Percentiles rank a stretch among this genome's conserved stretches.
Conservation (phyloP, 2,329 filamentous ascomycete species). For the Ophiostoma himal-ulmi region DNA sequence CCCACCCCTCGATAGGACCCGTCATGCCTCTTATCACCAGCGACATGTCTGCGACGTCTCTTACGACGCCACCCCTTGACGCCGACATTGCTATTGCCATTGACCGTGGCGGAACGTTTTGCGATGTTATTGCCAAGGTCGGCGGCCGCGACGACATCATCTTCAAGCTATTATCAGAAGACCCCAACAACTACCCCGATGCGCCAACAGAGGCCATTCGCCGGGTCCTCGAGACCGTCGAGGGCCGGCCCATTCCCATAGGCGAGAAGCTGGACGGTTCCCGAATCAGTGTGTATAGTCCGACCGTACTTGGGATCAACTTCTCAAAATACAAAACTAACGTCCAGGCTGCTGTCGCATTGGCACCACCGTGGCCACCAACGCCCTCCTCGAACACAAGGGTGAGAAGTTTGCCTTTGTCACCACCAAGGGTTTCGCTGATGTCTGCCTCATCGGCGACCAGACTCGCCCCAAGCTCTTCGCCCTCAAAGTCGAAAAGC, state of each 20-base stretch:
- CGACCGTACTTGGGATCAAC: neutral
- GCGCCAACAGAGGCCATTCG: conserved; percentile 61
- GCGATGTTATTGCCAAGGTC: conserved; percentile 29
- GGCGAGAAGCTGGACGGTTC: conserved; percentile 46
- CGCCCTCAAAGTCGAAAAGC: conserved; percentile 77
- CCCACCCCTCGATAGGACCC: neutral
- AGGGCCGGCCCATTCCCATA: conserved; percentile 52
- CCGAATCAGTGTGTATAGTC: neutral
- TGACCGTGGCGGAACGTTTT: conserved; percentile 23
- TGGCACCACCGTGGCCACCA: conserved; percentile 93
- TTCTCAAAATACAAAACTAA: neutral
- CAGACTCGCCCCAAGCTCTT: conserved; percentile 87
- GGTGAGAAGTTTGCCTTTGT: conserved; percentile 86
- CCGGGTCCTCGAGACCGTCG: conserved; percentile 39
- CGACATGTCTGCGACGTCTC: neutral
- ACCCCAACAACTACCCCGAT: conserved; percentile 62
- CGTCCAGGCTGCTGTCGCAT: conserved; percentile 51
- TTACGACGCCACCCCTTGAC: neutral
- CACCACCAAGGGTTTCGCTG: conserved; percentile 75
- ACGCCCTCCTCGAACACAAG: conserved; percentile 83
- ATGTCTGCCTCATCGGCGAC: conserved; percentile 84
- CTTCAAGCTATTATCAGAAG: conserved; percentile 61
- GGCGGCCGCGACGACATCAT: conserved; percentile 34
- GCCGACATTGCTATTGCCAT: conserved; percentile 20
- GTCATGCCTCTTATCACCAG: conserved; percentile 12